These are phyloP conservation scores for Begonia masoniana DNA, from an alignment of 306 rosid genomes.

Conservation along the genomic window DNA sequence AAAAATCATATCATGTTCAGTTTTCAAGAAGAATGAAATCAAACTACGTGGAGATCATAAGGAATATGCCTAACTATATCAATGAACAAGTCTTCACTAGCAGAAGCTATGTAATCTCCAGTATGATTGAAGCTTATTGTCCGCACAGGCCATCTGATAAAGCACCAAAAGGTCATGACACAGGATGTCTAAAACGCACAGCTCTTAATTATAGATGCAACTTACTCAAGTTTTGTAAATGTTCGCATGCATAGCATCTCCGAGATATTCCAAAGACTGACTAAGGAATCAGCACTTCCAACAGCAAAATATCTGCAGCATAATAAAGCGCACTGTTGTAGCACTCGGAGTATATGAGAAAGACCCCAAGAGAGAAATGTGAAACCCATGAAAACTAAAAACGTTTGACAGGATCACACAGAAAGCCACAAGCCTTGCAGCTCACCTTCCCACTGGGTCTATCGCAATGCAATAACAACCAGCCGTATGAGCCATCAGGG, in stretches of 20 bases:
- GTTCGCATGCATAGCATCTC: conserved; percentile 97
- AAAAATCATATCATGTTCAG: conserved; percentile 3
- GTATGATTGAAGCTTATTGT: conserved; percentile 86
- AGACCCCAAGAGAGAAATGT: too few relatives aligned
- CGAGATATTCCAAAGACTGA: conserved; percentile 87
- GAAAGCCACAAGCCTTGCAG: conserved; percentile 11
- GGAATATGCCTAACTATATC: conserved; percentile 54
- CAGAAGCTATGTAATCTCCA: conserved; percentile 82
- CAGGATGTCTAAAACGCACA: background rate
- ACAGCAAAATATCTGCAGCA: conserved; percentile 71
- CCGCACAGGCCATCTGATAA: conserved; percentile 85
- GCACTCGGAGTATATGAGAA: too few relatives aligned
- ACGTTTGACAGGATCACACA: background rate
- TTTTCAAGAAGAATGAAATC: too few relatives aligned
- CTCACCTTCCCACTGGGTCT: conserved; percentile 84
- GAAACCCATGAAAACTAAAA: too few relatives aligned
- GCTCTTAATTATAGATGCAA: conserved; percentile 5
- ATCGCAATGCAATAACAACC: conserved; percentile 98
- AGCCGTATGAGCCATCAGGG: conserved; percentile 96
- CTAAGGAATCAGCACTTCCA: conserved; percentile 97
- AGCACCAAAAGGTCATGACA: conserved; percentile 2
- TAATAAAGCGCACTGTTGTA: background rate
- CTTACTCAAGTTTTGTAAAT: conserved; percentile 88
- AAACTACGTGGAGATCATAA: too few relatives aligned
- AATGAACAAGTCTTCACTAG: conserved; percentile 84